A percentile compares a stretch with the other conserved stretches of the same genome.
These are phyloP conservation scores for Fusarium succisae DNA, from an alignment of 2,329 filamentous ascomycete genomes.

Conservation along the genomic window DNA sequence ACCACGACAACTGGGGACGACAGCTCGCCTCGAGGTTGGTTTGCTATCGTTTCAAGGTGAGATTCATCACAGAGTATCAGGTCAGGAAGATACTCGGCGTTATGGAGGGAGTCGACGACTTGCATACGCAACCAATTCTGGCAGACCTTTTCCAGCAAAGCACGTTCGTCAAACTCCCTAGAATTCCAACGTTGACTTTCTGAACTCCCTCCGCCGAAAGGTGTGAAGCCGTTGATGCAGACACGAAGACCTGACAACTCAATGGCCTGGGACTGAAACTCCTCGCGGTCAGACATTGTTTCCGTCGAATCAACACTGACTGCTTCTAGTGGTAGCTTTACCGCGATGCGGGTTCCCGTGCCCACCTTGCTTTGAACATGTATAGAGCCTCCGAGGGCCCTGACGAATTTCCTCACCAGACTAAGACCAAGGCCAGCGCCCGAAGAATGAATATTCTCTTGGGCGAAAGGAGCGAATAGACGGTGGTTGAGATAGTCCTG, in stretches of 20 bases:
- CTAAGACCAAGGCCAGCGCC: slow-evolving; percentile 73
- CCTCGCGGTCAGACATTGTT: slow-evolving; percentile 23
- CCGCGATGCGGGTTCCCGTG: slow-evolving; percentile 49
- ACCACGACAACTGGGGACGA: slow-evolving; percentile 45
- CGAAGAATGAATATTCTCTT: slow-evolving; percentile 68
- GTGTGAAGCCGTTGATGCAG: background rate
- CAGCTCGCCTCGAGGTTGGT: background rate
- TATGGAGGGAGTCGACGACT: background rate
- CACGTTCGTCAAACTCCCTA: slow-evolving; percentile 1
- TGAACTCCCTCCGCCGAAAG: background rate
- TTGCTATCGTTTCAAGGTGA: background rate
- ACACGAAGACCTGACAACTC: slow-evolving; percentile 46
- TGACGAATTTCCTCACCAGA: slow-evolving; percentile 69
- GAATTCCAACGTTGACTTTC: background rate
- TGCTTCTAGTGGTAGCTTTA: slow-evolving; percentile 45
- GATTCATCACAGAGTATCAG: slow-evolving; percentile 39
- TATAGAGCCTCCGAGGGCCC: slow-evolving; percentile 67
- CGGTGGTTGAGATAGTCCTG: slow-evolving; percentile 68
- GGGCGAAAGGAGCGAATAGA: slow-evolving; percentile 70
- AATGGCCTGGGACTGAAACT: slow-evolving; percentile 42
- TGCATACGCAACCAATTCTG: slow-evolving; percentile 25
- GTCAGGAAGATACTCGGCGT: slow-evolving; percentile 34
- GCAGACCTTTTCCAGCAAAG: slow-evolving; percentile 11
- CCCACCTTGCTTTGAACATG: slow-evolving; percentile 58
- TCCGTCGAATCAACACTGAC: background rate